A percentile compares a stretch with the other conserved stretches of the same genome.
phyloP scores from a whole-genome alignment of 345 rosid genomes.

The Chamaenerion angustifolium region DNA sequence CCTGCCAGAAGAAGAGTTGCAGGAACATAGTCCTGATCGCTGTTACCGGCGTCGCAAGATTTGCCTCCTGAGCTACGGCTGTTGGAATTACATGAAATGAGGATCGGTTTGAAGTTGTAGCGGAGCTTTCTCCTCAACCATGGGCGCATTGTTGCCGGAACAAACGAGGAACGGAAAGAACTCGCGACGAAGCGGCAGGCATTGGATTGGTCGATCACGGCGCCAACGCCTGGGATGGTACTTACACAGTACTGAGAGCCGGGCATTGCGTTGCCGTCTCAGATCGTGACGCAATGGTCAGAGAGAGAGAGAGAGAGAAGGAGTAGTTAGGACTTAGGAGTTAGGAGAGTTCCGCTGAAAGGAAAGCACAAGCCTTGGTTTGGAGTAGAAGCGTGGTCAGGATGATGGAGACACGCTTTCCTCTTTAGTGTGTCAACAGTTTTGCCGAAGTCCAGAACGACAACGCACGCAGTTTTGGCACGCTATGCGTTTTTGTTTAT shows the following conservation, averaged over 20 bases:
- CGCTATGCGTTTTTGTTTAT: too few relatives aligned
- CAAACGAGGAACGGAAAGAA: constrained; percentile 6
- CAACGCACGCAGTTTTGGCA: too few relatives aligned
- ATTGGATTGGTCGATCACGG: constrained; percentile 11
- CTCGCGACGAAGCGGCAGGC: constrained; percentile 2
- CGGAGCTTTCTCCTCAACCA: constrained; percentile 1
- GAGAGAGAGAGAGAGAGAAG: constrained; percentile 1
- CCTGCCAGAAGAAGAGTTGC: constrained; percentile 83
- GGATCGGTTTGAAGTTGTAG: not conserved
- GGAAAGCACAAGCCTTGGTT: not conserved
- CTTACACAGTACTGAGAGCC: constrained; percentile 20
- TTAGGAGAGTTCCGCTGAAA: not conserved
- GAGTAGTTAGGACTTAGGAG: not conserved
- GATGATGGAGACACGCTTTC: not conserved
- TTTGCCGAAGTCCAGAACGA: not conserved
- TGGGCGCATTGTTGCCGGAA: constrained; percentile 1
- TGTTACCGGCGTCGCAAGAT: constrained; percentile 18
- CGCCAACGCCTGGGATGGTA: constrained; percentile 11
- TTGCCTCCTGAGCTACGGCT: constrained; percentile 32
- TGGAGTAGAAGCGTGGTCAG: not conserved
- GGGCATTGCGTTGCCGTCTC: constrained; percentile 34
- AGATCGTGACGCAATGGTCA: not conserved
- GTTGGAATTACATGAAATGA: constrained; percentile 31
- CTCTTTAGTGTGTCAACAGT: too few relatives aligned
- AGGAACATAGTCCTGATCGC: constrained; percentile 37